Evolutionary conservation across 2,329 filamentous ascomycete species (phyloP), one percentile per base, ranked within the genome.

Genomic region (Cytospora mali): DNA sequence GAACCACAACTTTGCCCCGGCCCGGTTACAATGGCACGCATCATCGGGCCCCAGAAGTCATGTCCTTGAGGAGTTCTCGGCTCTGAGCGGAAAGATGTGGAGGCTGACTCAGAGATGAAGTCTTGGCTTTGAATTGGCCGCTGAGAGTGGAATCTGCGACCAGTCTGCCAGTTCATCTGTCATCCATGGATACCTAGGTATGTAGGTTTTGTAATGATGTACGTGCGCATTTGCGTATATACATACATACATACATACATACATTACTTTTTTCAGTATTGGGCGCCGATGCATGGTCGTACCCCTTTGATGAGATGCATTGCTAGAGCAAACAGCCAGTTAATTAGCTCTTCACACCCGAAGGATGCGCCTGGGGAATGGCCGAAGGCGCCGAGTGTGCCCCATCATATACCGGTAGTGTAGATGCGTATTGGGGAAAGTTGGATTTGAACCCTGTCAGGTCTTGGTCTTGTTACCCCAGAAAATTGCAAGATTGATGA

Each of bases 381-480:
- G 42, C 7, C 10, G n/a, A 46, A 23, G 10, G n/a, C 4, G n/a
- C n/a, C n/a, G 10, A 11, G n/a, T 46, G 42, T 6, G 18, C 10
- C n/a, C 10, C 13, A 39, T 16, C 13, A n/a, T 14, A 46, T 46
- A 21, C 4, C 5, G 18, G 4, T 39, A 39, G 35, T 14, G 39
- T 16, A 21, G 2, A 21, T 14, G 6, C 16, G 5, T 3, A 10
- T 14, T 21, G 18, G n/a, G n/a, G n/a, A n/a, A n/a, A n/a, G n/a
- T n/a, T n/a, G n/a, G n/a, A n/a, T n/a, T n/a, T n/a, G n/a, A n/a
- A n/a, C n/a, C n/a, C n/a, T n/a, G n/a, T n/a, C n/a, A n/a, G n/a
- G n/a, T n/a, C n/a, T n/a, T n/a, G n/a, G n/a, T n/a, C 28, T 18
- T 27, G 28, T 29, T 64, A 64, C 62, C 62, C 62, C 62, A 56